phyloP scores from a whole-genome alignment of 2,329 filamentous ascomycete genomes.

The Bipolaris cookei region DNA sequence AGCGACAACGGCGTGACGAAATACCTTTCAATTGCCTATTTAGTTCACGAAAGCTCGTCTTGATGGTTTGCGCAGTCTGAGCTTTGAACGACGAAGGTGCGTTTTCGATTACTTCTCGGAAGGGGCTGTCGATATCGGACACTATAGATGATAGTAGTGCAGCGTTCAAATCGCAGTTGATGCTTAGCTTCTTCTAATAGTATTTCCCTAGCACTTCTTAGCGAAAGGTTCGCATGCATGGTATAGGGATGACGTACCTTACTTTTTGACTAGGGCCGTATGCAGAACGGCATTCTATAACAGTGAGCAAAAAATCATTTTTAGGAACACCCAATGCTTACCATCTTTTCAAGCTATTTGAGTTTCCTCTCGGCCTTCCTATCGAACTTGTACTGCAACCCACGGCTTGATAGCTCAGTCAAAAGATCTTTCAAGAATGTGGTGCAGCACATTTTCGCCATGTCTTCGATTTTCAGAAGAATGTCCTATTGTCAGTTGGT shows the following conservation, averaged over 20 bases:
- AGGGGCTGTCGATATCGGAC: constrained; percentile 1
- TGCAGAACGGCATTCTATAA: constrained; percentile 5
- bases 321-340: neutral
- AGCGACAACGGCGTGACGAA: neutral
- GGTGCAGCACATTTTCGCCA: neutral
- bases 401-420: neutral
- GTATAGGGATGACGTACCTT: neutral
- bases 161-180: constrained; percentile 11
- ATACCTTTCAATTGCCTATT: constrained; percentile 11
- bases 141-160: neutral
- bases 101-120: constrained; percentile 1
- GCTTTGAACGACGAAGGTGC: constrained; percentile 4
- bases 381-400: constrained; percentile 6
- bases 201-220: constrained; percentile 3
- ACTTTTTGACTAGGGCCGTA: constrained; percentile 4
- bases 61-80: constrained; percentile 7
- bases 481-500: constrained; percentile 2
- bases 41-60: neutral
- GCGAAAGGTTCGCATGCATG: neutral
- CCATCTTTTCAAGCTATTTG: neutral
- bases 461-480: neutral
- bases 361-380: constrained; percentile 5
- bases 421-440: neutral
- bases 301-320: neutral
- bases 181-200: constrained; percentile 10